Evolutionary conservation across 345 rosid genomes (phyloP), one percentile per base, ranked within the genome.

Genomic region (Hypericum androsaemum): DNA sequence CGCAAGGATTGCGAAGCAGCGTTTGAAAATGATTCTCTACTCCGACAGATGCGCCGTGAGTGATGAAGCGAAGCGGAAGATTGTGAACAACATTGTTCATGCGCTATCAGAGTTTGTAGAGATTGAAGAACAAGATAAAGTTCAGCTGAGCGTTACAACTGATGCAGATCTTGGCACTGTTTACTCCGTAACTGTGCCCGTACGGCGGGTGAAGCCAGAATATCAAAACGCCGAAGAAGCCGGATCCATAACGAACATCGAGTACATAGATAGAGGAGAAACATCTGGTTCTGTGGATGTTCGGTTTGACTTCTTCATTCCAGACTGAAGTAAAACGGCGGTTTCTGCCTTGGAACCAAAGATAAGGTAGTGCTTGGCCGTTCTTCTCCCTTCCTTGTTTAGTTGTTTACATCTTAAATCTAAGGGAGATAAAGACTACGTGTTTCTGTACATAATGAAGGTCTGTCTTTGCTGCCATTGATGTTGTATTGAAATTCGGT

Each of bases 1-100:
- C 59, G 98, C 96, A 39, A 88, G 81, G 68, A 74, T 81, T 59
- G 98, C 98, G 5, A 92, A 92, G 79, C 96, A 92, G 68, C 81
- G 94, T 4, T 72, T 92, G 64, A 83, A 83, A 83, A 92, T 92
- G 98, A 92, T 92, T 61, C 88, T 92, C 41, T 88, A 87, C 84
- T 92, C 98, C 5, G 96, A 92, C 67, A 72, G 98, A 48, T 92
- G 95, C 35, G 96, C 88, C 0, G 98, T 92, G 3, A 88, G 96
- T 22, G 95, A 92, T 0, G 96, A 88, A 59, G 98, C 98, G 8
- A 87, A 84, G 55, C 73, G 71, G 71, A 87, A 82, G 69, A 90
- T 90, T n/a, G 96, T 90, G 39, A 68, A 71, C 66, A 88, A 92
- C 71, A 68, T 92, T 10, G 77, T 92, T 40, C 88, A 64, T 46